Conservation (phyloP, 495 filamentous ascomycete species). For the Penicillium riverlandense region DNA sequence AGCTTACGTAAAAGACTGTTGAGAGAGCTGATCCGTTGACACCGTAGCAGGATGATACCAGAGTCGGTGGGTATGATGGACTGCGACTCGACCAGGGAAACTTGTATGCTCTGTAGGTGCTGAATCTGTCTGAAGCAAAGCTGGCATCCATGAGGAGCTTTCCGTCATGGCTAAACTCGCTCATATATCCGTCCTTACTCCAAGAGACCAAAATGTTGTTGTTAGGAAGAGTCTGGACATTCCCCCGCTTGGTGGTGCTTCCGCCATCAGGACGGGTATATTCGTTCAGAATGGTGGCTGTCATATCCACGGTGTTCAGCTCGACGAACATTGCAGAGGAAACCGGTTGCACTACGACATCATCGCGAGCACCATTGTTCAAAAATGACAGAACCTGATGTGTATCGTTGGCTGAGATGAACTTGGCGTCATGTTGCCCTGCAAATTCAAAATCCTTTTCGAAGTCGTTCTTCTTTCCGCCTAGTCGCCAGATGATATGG, state of each 20-base stretch:
- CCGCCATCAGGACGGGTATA: constrained; percentile 26
- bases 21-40: constrained; percentile 3
- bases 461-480: constrained; percentile 30
- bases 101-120: constrained; percentile 13
- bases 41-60: neutral
- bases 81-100: constrained; percentile 4
- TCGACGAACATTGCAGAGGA: constrained; percentile 5
- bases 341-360: constrained; percentile 10
- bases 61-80: constrained; percentile 5
- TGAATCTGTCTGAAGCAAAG: constrained; percentile 5
- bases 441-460: constrained; percentile 29
- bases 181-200: constrained; percentile 38
- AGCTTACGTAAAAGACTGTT: constrained; percentile 13
- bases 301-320: constrained; percentile 16
- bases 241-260: constrained; percentile 43
- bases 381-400: constrained; percentile 30
- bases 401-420: constrained; percentile 25
- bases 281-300: constrained; percentile 21
- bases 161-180: constrained; percentile 39
- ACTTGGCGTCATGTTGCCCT: constrained; percentile 45
- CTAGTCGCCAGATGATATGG: constrained; percentile 43
- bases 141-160: constrained; percentile 25
- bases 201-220: constrained; percentile 42
- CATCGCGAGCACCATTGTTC: constrained; percentile 31
- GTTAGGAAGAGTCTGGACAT: constrained; percentile 38